Conservation (phyloP, 2,329 filamentous ascomycete species). For the Scolecobasidium constrictum region DNA sequence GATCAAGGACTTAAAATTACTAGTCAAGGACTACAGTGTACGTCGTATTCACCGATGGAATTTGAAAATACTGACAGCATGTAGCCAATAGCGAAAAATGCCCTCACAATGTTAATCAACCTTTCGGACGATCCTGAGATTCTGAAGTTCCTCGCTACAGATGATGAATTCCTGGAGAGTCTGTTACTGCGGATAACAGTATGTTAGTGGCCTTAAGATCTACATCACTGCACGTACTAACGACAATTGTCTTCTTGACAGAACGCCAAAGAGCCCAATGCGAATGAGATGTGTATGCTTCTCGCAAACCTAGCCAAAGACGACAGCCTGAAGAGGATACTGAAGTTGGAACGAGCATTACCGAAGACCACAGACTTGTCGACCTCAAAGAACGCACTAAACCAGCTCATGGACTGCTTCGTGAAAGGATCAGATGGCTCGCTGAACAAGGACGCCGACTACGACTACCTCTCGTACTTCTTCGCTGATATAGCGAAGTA, state of each 20-base stretch:
- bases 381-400: slow-evolving; percentile 63
- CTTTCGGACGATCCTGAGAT: slow-evolving; percentile 68
- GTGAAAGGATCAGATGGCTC: slow-evolving; percentile 77
- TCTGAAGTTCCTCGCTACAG: slow-evolving; percentile 58
- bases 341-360: slow-evolving; percentile 55
- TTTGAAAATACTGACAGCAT: background rate
- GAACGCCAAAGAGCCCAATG: slow-evolving; percentile 66
- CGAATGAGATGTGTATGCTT: slow-evolving; percentile 80
- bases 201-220: slow-evolving; percentile 48
- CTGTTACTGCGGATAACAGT: slow-evolving; percentile 64
- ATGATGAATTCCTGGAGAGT: slow-evolving; percentile 70
- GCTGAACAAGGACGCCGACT: slow-evolving; percentile 79
- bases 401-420: slow-evolving; percentile 91
- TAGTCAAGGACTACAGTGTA: slow-evolving; percentile 75
- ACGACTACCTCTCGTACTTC: slow-evolving; percentile 86
- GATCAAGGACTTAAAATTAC: slow-evolving; percentile 74
- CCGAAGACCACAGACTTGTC: slow-evolving; percentile 46
- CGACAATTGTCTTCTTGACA: slow-evolving; percentile 20
- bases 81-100: slow-evolving; percentile 85
- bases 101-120: slow-evolving; percentile 81
- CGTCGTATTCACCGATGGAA: too few relatives aligned
- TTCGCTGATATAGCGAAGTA: slow-evolving; percentile 87
- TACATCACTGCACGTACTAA: slow-evolving; percentile 6
- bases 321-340: slow-evolving; percentile 57
- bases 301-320: slow-evolving; percentile 85